Base-by-base conservation (phyloP, 208 protist genomes). In the Leishmania arabica region DNA sequence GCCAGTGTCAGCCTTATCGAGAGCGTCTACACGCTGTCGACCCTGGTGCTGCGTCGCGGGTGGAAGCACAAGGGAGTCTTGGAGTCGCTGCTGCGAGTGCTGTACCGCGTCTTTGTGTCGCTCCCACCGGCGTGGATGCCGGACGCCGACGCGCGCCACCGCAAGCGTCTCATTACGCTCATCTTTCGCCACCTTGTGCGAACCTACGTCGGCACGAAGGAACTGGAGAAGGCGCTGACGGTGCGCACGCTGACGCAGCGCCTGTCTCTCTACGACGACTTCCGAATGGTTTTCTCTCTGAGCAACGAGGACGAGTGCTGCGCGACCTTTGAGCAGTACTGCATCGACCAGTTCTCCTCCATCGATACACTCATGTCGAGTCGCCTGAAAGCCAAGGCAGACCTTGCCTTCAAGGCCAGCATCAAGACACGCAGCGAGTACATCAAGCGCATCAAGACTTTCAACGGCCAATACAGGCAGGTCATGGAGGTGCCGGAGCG, bases 371-470 rank as follows among this genome's bases (percentile, higher is more conserved):
- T 95, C 69, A 95, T 97, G 86, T 91, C 90, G 34, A 87, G 88
- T 70, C 81, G 92, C 1, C 92, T 87, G 9, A 93, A 95, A 72
- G 75, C 80, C 19, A 97, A 95, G 86, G 85, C 89, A 7, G 94
- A 95, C 65, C 66, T 87, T 24, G 92, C 92, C 3, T 86, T 91
- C 77, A 93, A 95, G 68, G 81, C 78, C 2, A 85, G 86, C 76
- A 88, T 96, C 51, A 93, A 94, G 78, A 86, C 86, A 3, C 89
- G 94, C 66, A 89, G 86, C 71, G 92, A 95, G 82, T 93, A 94
- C 86, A 92, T 97, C 77, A 91, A 96, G 71, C 91, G 90, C 56
- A 90, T 97, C 84, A 95, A 92, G 77, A 75, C 83, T 21, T 95
- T 95, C 85, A 95, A 90, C 78, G 77, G 81, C 49, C 81, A 84